These are phyloP conservation scores for Zoysia japonica DNA, from an alignment of 176 grass and related monocot genomes.

Conservation along the genomic window DNA sequence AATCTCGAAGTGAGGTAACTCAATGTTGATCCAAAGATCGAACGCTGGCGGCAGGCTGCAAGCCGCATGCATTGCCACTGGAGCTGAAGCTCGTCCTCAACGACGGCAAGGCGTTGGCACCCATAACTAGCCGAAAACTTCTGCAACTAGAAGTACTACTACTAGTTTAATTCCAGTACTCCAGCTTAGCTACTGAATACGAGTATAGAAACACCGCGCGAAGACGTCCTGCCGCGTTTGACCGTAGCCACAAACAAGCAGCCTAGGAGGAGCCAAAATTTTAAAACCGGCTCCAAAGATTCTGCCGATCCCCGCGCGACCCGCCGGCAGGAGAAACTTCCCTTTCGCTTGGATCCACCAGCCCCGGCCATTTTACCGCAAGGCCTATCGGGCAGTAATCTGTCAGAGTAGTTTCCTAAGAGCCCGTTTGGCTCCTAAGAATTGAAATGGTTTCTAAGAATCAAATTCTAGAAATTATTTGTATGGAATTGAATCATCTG, in stretches of 20 bases:
- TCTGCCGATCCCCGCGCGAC: constrained; percentile 28
- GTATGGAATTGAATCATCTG: too few relatives aligned
- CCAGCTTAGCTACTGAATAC: neutral
- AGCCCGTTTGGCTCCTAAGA: too few relatives aligned
- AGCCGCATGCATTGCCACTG: too few relatives aligned
- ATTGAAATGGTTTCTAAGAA: too few relatives aligned
- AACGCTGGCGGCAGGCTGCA: too few relatives aligned
- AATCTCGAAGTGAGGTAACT: too few relatives aligned
- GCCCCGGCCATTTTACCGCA: neutral
- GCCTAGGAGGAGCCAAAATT: neutral
- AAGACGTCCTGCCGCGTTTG: constrained; percentile 34
- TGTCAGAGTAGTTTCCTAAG: too few relatives aligned
- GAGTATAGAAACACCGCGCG: constrained; percentile 1
- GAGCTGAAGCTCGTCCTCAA: too few relatives aligned
- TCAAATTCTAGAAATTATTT: too few relatives aligned
- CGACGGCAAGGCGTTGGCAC: too few relatives aligned
- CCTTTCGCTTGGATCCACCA: constrained; percentile 12
- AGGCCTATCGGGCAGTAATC: neutral
- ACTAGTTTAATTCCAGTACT: neutral
- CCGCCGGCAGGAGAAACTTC: constrained; percentile 51
- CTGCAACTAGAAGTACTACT: neutral
- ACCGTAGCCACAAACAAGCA: neutral
- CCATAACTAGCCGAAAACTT: neutral
- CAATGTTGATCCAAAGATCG: too few relatives aligned
- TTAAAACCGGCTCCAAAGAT: constrained; percentile 22